Conservation (phyloP, 495 filamentous ascomycete species). For the Penicillium chermesinum region DNA sequence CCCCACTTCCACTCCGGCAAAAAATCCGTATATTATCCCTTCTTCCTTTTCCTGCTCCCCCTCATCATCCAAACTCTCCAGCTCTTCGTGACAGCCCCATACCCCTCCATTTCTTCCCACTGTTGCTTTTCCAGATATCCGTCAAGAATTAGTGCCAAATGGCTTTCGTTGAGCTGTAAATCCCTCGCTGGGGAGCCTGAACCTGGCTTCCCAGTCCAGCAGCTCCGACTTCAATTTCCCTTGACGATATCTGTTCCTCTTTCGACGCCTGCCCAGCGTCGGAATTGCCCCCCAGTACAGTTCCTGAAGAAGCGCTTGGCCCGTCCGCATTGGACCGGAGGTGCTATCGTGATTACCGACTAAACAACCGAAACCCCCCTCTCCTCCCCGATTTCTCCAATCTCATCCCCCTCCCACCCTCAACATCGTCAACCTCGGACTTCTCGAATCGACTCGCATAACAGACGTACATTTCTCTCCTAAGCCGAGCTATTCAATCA, state of each 20-base stretch:
- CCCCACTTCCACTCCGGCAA: slow-evolving; percentile 20
- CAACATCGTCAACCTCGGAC: slow-evolving; percentile 15
- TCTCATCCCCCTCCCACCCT: slow-evolving; percentile 21
- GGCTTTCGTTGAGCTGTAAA: slow-evolving; percentile 95
- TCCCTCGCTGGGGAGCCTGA: slow-evolving; percentile 68
- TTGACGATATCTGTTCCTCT: slow-evolving; percentile 72
- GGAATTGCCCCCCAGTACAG: slow-evolving; percentile 45
- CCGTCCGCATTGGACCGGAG: slow-evolving; percentile 35
- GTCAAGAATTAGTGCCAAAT: slow-evolving; percentile 77
- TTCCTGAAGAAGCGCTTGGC: slow-evolving; percentile 38
- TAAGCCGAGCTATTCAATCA: background rate
- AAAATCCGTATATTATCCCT: slow-evolving; percentile 27
- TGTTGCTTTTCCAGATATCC: slow-evolving; percentile 45
- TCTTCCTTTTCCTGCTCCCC: slow-evolving; percentile 28
- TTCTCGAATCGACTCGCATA: slow-evolving; percentile 11
- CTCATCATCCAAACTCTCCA: slow-evolving; percentile 27
- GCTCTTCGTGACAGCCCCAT: slow-evolving; percentile 18
- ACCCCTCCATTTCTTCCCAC: slow-evolving; percentile 19
- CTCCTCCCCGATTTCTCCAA: slow-evolving; percentile 7
- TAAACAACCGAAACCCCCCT: slow-evolving; percentile 14
- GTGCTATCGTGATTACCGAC: slow-evolving; percentile 32
- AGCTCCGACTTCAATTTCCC: slow-evolving; percentile 67
- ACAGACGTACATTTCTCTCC: background rate
- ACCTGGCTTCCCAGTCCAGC: slow-evolving; percentile 73
- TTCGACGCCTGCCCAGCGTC: slow-evolving; percentile 45